A percentile compares a stretch with the other conserved stretches of the same genome.
Evolutionary conservation across 805 yeast genomes (phyloP).

Genomic region (Saturnispora mendoncae): DNA sequence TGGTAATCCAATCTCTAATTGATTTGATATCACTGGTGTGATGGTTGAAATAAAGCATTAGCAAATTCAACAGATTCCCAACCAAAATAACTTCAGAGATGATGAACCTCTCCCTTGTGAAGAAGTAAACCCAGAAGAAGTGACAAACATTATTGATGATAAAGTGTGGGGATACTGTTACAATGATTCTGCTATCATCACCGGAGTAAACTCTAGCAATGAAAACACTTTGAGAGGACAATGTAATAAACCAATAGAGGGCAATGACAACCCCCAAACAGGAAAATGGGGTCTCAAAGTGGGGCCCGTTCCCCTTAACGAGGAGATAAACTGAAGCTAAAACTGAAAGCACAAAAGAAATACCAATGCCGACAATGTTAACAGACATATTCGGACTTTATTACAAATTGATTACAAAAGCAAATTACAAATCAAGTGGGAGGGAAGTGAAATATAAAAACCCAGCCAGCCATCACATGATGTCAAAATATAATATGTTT

Average conservation of each 20-base stretch:
- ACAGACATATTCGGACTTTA: constrained; percentile 14
- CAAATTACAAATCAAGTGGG: too few relatives aligned
- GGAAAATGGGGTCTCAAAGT: constrained; percentile 62
- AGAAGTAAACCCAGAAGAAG: constrained; percentile 56
- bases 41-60: constrained; percentile 47
- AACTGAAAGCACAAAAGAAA: constrained; percentile 47
- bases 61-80: constrained; percentile 50
- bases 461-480: too few relatives aligned
- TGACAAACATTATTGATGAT: constrained; percentile 50
- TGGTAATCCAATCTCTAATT: constrained; percentile 41
- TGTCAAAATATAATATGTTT: too few relatives aligned
- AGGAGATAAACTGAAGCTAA: constrained; percentile 45
- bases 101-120: constrained; percentile 50
- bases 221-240: constrained; percentile 42
- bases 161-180: constrained; percentile 51
- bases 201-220: constrained; percentile 29
- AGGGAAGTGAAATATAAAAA: constrained; percentile 10
- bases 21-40: constrained; percentile 51
- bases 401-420: too few relatives aligned
- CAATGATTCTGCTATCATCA: constrained; percentile 27
- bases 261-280: constrained; percentile 40
- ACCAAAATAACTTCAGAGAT: constrained; percentile 50
- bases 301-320: constrained; percentile 38
- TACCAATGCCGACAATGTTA: constrained; percentile 36
- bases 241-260: constrained; percentile 50